Conservation (phyloP, 2,329 filamentous ascomycete genomes). For the Exophiala viscosa region DNA sequence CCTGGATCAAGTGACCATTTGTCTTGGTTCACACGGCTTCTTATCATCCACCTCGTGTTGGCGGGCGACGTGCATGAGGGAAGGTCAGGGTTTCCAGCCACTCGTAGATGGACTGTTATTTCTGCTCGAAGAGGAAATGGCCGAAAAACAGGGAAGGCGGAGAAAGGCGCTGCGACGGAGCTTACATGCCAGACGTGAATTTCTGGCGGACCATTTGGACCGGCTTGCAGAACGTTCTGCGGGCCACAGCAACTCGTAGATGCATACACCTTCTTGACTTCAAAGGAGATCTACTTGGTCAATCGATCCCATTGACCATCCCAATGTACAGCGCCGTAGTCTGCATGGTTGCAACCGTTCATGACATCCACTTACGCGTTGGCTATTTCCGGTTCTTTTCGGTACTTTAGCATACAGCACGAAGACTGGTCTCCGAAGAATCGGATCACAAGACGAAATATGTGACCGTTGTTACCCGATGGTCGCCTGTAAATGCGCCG, state of each 20-base stretch:
- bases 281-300: too few species aligned
- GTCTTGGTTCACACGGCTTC: not conserved
- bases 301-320: too few species aligned
- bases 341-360: too few species aligned
- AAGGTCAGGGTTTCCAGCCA: not conserved
- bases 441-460: not conserved
- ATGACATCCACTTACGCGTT: too few species aligned
- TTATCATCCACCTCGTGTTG: not conserved
- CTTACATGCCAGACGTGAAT: not conserved
- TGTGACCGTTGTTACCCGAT: conserved; percentile 3
- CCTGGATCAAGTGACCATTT: not conserved
- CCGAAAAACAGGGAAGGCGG: too few species aligned
- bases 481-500: conserved; percentile 1
- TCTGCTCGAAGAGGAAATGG: not conserved
- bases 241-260: too few species aligned
- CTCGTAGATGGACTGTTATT: not conserved
- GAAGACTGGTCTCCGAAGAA: not conserved
- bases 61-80: not conserved
- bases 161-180: not conserved
- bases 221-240: too few species aligned
- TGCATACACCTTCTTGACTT: too few species aligned
- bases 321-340: too few species aligned
- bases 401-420: not conserved
- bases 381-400: not conserved
- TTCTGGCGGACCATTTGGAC: too few species aligned